phyloP scores from a whole-genome alignment of 495 filamentous ascomycete species.

The Penicillium fimorum region DNA sequence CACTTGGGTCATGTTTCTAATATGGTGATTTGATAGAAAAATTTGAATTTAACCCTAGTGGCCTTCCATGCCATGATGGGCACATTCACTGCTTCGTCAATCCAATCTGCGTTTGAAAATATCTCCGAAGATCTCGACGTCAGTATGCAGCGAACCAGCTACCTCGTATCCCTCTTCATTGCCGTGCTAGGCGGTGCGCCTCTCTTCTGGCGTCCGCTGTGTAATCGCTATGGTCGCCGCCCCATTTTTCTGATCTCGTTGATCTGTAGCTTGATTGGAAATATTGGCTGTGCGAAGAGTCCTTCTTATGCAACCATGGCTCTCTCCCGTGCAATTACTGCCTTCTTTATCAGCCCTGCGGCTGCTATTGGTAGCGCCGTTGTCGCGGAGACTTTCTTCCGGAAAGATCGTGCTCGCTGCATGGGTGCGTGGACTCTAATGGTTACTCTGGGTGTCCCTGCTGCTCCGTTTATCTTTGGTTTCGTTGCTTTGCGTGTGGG shows the following conservation, averaged over 20 bases:
- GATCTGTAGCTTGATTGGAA: constrained; percentile 44
- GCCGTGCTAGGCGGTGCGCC: constrained; percentile 51
- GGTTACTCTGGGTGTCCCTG: constrained; percentile 38
- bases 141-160: constrained; percentile 47
- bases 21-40: constrained; percentile 39
- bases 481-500: constrained; percentile 45
- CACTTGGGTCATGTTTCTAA: not conserved
- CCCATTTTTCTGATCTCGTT: constrained; percentile 52
- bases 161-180: constrained; percentile 53
- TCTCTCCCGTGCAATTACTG: constrained; percentile 43
- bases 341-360: constrained; percentile 50
- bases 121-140: constrained; percentile 48
- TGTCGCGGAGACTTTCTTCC: constrained; percentile 48
- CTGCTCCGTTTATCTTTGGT: constrained; percentile 50
- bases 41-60: constrained; percentile 51
- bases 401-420: constrained; percentile 40
- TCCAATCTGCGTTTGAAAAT: constrained; percentile 52
- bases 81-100: constrained; percentile 53
- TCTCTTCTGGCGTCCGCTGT: constrained; percentile 53
- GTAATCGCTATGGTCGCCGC: constrained; percentile 53
- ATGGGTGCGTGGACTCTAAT: constrained; percentile 51
- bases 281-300: constrained; percentile 47
- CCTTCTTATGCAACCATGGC: constrained; percentile 41
- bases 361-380: constrained; percentile 45
- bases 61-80: constrained; percentile 57